Percentiles rank a stretch among this genome's conserved stretches.
phyloP scores from a whole-genome alignment of 495 filamentous ascomycete species.

The Xylaria palmicola region DNA sequence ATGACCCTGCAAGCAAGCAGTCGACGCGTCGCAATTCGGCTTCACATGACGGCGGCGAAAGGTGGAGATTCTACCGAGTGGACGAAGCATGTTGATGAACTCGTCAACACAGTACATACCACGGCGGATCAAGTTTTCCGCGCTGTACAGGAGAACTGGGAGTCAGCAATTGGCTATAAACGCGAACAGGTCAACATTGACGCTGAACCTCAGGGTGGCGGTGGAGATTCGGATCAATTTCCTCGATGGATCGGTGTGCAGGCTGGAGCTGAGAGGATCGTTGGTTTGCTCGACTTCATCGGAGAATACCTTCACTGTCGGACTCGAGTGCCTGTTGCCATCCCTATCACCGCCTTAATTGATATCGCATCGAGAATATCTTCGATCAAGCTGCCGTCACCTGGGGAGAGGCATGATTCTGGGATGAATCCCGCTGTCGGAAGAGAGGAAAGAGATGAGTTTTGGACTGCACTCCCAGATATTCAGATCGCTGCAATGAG shows the following conservation, averaged over 20 bases:
- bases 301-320: constrained; percentile 45
- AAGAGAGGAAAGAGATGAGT: constrained; percentile 72
- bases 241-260: constrained; percentile 68
- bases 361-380: constrained; percentile 68
- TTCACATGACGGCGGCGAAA: constrained; percentile 76
- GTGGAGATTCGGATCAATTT: constrained; percentile 49
- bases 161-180: constrained; percentile 51
- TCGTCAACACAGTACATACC: constrained; percentile 60
- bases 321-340: constrained; percentile 58
- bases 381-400: constrained; percentile 59
- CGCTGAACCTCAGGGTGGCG: constrained; percentile 42
- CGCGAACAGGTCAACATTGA: constrained; percentile 35
- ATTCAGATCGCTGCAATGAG: constrained; percentile 68
- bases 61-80: constrained; percentile 71
- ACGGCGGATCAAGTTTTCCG: constrained; percentile 74
- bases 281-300: constrained; percentile 62
- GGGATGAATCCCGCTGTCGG: constrained; percentile 64
- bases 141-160: constrained; percentile 74
- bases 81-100: constrained; percentile 58
- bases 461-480: constrained; percentile 68
- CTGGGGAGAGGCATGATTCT: constrained; percentile 31
- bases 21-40: constrained; percentile 60
- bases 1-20: constrained; percentile 50
- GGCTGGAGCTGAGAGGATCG: constrained; percentile 66
- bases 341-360: constrained; percentile 63